Percentiles rank a stretch among this genome's conserved stretches.
Evolutionary conservation across 441 rosid genomes (phyloP).

Genomic region (Croton setiger): DNA sequence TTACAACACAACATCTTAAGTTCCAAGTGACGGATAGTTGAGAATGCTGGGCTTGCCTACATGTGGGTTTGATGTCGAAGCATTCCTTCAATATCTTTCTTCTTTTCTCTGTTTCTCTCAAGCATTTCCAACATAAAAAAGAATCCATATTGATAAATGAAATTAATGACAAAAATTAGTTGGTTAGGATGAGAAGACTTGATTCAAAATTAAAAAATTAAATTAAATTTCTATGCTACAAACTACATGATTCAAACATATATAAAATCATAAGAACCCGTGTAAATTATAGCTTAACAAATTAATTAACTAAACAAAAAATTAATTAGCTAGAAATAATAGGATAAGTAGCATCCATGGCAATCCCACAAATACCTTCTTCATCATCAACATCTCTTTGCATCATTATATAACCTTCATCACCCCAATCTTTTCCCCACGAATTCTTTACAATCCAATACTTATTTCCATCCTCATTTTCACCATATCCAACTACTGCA

Average conservation of each 20-base stretch:
- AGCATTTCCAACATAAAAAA: too few species aligned
- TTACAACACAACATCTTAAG: too few species aligned
- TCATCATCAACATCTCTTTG: constrained; percentile 27
- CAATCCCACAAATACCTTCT: constrained; percentile 63
- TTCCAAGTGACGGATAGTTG: too few species aligned
- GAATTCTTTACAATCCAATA: constrained; percentile 75
- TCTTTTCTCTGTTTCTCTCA: too few species aligned
- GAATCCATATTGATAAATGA: too few species aligned
- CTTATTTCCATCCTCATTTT: constrained; percentile 23
- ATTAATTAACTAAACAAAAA: background rate
- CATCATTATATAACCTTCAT: constrained; percentile 58
- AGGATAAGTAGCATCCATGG: constrained; percentile 57
- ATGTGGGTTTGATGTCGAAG: too few species aligned
- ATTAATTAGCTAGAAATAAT: constrained; percentile 32
- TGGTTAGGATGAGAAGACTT: too few species aligned
- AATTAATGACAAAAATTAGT: too few species aligned
- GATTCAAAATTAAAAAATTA: too few species aligned
- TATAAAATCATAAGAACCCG: background rate
- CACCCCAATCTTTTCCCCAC: constrained; percentile 75
- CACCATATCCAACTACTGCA: constrained; percentile 60
- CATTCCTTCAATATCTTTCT: too few species aligned
- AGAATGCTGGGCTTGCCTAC: too few species aligned
- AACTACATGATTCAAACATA: background rate
- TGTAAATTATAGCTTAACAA: background rate
- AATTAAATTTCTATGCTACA: background rate